Conservation (phyloP, 164 flowering plant species). For the Houttuynia cordata region DNA sequence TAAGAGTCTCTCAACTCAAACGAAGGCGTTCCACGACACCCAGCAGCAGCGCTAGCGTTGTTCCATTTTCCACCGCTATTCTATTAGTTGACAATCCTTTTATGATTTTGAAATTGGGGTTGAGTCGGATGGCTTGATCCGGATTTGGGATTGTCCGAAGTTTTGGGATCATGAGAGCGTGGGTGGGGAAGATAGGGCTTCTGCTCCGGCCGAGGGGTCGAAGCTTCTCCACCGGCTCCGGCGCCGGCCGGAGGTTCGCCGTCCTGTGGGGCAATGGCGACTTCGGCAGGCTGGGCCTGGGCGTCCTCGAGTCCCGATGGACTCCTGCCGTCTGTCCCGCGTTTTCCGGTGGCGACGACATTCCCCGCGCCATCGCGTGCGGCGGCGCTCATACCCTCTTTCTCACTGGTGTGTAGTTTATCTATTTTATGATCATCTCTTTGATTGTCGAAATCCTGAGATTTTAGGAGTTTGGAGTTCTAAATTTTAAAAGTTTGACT, state of each 20-base stretch:
- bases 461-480: not conserved
- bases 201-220: not conserved
- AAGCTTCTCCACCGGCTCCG: not conserved
- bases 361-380: slow-evolving; percentile 48
- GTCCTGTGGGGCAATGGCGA: slow-evolving; percentile 97
- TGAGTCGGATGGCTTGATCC: not conserved
- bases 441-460: not conserved
- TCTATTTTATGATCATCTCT: not conserved
- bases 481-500: too few species aligned
- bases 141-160: not conserved
- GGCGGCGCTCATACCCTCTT: slow-evolving; percentile 97
- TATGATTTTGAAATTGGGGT: not conserved
- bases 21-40: too few species aligned
- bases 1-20: too few species aligned
- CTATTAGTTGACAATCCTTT: not conserved
- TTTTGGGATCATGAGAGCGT: not conserved
- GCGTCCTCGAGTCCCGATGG: slow-evolving; percentile 60
- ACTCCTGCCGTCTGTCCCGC: slow-evolving; percentile 41
- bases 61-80: not conserved
- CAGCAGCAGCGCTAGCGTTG: too few species aligned
- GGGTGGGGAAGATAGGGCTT: not conserved
- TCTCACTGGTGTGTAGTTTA: slow-evolving; percentile 46
- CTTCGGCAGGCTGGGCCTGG: slow-evolving; percentile 72
- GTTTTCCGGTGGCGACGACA: slow-evolving; percentile 20
- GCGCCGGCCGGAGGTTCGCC: slow-evolving; percentile 24